These are phyloP conservation scores for Lasiosphaeria miniovina DNA, from an alignment of 495 filamentous ascomycete genomes.

Conservation along the genomic window DNA sequence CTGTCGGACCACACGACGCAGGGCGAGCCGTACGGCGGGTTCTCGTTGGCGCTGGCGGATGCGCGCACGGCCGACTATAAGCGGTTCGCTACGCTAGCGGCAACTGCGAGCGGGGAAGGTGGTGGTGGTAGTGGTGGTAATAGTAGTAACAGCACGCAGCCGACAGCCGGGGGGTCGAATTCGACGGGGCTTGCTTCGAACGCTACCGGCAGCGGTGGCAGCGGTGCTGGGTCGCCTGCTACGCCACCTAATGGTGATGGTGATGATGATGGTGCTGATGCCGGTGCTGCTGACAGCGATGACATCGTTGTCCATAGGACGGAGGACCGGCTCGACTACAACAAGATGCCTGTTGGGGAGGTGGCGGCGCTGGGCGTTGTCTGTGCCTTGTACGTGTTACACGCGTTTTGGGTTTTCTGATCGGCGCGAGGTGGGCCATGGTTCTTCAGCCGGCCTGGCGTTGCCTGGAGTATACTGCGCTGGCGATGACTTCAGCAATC, in stretches of 20 bases:
- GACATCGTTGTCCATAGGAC: not conserved
- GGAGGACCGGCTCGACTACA: constrained; percentile 3
- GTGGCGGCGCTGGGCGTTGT: constrained; percentile 5
- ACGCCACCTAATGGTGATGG: not conserved
- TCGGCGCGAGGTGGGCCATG: not conserved
- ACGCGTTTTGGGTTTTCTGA: constrained; percentile 6
- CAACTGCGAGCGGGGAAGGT: not conserved
- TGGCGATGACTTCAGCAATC: no score
- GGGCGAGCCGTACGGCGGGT: constrained; percentile 24
- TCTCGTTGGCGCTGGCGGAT: constrained; percentile 24
- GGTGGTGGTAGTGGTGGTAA: not conserved
- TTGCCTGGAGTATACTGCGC: no score
- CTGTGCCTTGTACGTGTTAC: constrained; percentile 6
- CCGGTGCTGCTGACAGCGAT: not conserved
- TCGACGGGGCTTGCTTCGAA: not conserved
- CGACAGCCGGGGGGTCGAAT: not conserved
- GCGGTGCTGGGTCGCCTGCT: not conserved
- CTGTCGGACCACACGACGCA: constrained; percentile 17
- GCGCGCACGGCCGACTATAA: constrained; percentile 28
- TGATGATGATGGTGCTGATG: not conserved
- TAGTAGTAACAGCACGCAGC: not conserved
- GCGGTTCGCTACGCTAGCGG: constrained; percentile 22
- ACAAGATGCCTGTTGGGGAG: not conserved
- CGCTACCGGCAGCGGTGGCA: not conserved
- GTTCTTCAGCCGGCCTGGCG: not conserved